phyloP scores from a whole-genome alignment of 306 rosid species.

The Gleditsia sinensis region DNA sequence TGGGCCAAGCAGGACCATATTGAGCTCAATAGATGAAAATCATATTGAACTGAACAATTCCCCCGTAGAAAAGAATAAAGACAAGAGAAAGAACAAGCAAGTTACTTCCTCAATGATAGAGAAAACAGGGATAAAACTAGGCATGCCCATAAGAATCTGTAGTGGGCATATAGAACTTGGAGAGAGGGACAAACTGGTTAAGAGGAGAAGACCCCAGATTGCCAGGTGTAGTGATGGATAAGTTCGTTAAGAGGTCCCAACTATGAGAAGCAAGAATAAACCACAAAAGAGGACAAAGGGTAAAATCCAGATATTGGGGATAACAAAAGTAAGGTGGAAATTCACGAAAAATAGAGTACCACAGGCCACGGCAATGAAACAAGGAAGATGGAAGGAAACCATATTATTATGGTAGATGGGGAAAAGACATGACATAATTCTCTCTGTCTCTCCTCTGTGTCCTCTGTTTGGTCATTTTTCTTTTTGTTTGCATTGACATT shows the following conservation, averaged over 20 bases:
- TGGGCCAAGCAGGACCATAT: no score
- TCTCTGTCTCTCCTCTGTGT: constrained; percentile 16
- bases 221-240: constrained; percentile 29
- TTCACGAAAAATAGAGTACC: constrained; percentile 35
- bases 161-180: constrained; percentile 17
- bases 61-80: not conserved
- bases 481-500: constrained; percentile 13
- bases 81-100: not conserved
- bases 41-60: not conserved
- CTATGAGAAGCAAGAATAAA: not conserved
- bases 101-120: constrained; percentile 16
- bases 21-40: constrained; percentile 11
- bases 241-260: constrained; percentile 1
- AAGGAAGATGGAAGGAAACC: not conserved
- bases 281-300: not conserved
- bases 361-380: constrained; percentile 28
- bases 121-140: not conserved
- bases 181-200: constrained; percentile 32
- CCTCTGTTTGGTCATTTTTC: constrained; percentile 36
- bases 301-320: constrained; percentile 37
- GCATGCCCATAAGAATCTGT: constrained; percentile 21
- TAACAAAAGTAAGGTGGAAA: constrained; percentile 54
- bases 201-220: constrained; percentile 28
- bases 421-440: constrained; percentile 24
- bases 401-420: not conserved